Base-by-base conservation (phyloP, 2,329 filamentous ascomycete species). In the Cytospora mali region DNA sequence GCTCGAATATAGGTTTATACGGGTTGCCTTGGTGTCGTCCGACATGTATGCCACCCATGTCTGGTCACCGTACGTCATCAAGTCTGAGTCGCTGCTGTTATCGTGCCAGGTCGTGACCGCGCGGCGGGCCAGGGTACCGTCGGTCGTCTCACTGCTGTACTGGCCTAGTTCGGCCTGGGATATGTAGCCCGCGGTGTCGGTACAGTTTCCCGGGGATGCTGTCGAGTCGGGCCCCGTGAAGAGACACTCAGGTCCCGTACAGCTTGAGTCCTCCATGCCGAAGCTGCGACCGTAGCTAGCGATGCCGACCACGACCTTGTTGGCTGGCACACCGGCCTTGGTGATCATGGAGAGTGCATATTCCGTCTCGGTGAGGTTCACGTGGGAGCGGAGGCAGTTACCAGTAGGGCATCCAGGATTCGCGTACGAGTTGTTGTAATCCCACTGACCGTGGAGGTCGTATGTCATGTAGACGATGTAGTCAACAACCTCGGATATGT, bases 311-410 rank as follows among this genome's bases (percentile, higher is more conserved):
- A 29, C 27, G 33, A 58, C 11, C 28, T 58, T 58, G 23, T 27
- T 27, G 16, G 33, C 4, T 7, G 55, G 39, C 4, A 58, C 55
- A 29, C 55, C 55, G 28, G 35, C 55, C n/a, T 58, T 58, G 35
- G 55, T 58, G 13, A 58, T 25, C 55, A 58, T 48, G 14, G 55
- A 18, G 9, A 58, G 27, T 5, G 55, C 33, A 16, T 3, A 28
- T 72, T 58, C 75, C 75, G 69, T 71, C 49, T 65, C 67, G 3
- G 67, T 69, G 11, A 67, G 50, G 55, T 69, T 69, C 51, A 68
- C 67, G 14, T 69, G 65, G 48, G 61, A 65, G 11, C 63, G 62
- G 11, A 69, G 62, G 49, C 64, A 67, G 42, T 68, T 66, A 4
- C 68, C 67, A 3, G 25, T 33, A 33, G n/a, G 33, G 33, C 66